A percentile compares a stretch with the other conserved stretches of the same genome.
Evolutionary conservation across 129 eudicot species (phyloP).

Genomic region (Mikania micrantha): DNA sequence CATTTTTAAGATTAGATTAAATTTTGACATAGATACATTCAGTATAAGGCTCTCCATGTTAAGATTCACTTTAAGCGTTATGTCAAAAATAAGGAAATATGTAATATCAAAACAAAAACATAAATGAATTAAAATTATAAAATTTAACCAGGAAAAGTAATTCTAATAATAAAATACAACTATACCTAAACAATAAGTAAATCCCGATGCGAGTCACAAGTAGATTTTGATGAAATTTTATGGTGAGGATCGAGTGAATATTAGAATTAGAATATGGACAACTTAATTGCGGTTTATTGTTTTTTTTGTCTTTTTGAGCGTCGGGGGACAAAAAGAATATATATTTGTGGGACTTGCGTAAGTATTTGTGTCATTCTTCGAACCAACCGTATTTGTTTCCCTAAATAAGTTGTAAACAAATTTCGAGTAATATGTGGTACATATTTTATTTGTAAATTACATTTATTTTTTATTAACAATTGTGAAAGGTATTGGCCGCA

Average conservation of each 20-base stretch:
- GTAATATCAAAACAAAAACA: no score
- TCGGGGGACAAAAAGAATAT: constrained; percentile 28
- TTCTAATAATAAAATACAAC: neutral
- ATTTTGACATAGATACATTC: no score
- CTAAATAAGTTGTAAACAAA: constrained; percentile 7
- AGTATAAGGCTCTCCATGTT: no score
- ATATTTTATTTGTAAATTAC: constrained; percentile 2
- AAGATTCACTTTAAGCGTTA: no score
- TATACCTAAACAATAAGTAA: neutral
- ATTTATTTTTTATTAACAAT: constrained; percentile 7
- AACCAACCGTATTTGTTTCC: constrained; percentile 2
- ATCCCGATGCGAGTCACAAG: neutral
- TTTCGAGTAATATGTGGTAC: constrained; percentile 24
- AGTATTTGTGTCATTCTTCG: constrained; percentile 18
- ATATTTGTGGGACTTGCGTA: constrained; percentile 24
- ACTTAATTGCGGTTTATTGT: constrained; percentile 8
- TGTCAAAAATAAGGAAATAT: no score
- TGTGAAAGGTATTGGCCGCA: neutral
- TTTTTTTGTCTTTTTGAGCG: constrained; percentile 8
- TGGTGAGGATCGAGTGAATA: neutral
- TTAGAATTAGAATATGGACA: neutral
- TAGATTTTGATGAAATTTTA: neutral
- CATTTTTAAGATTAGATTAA: no score
- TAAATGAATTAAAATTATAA: neutral
- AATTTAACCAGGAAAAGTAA: neutral